Conservation (phyloP, 2,329 filamentous ascomycete species). For the Hypoxylon sp. region DNA sequence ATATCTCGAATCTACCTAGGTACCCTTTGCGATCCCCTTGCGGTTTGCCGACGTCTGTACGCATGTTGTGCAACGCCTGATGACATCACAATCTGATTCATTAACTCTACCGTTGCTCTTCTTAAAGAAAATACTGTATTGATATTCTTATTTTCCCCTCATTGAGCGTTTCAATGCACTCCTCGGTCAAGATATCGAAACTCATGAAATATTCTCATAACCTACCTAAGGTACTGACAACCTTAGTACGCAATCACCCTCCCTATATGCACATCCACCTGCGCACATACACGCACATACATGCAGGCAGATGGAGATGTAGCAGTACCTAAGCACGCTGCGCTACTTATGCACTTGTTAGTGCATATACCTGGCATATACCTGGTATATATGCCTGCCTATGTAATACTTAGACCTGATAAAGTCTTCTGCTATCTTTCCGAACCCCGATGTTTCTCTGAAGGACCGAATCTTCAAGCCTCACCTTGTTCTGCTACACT, state of each 20-base stretch:
- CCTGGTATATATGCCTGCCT: conserved; percentile 5
- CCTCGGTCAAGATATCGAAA: conserved; percentile 9
- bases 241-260: background rate
- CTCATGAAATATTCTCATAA: conserved; percentile 26
- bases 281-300: conserved; percentile 2
- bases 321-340: conserved; percentile 13
- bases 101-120: conserved; percentile 12
- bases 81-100: conserved; percentile 32
- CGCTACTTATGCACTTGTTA: background rate
- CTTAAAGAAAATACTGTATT: conserved; percentile 1
- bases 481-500: conserved; percentile 29
- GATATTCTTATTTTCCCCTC: conserved; percentile 11
- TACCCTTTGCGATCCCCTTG: conserved; percentile 33
- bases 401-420: conserved; percentile 21
- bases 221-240: conserved; percentile 16
- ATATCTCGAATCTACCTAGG: conserved; percentile 40
- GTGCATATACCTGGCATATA: background rate
- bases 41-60: conserved; percentile 29
- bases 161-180: conserved; percentile 27
- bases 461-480: conserved; percentile 37
- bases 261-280: conserved; percentile 14
- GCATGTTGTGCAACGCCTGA: conserved; percentile 34
- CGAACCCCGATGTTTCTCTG: conserved; percentile 20
- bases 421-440: conserved; percentile 21
- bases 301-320: conserved; percentile 16